Evolutionary conservation across 768 basidiomycete genomes (phyloP), one percentile per base, ranked within the genome.

Genomic region (Daedaleopsis sinensis): DNA sequence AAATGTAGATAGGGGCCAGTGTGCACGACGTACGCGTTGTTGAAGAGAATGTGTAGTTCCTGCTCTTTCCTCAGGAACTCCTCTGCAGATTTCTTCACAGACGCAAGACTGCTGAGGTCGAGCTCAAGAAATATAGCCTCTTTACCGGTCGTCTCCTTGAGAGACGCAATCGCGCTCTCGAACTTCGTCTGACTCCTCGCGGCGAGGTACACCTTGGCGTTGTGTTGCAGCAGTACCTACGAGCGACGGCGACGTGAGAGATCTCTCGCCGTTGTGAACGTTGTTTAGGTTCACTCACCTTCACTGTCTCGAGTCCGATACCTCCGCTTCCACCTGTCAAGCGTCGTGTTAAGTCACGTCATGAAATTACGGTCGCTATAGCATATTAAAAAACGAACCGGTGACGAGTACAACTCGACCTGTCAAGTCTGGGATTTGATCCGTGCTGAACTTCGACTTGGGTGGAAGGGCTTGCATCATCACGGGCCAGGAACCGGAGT

Each of bases 171-270:
- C 0, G 86, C 86, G 4, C 66, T 67, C 4, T 79, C 73, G 0
- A 79, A 76, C 62, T 82, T 88, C 35, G 72, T 71, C 56, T 73
- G 65, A 59, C 68, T 80, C 13, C 89, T 79, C 4, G 77, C 73
- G 0, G 83, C 85, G 46, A 90, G 57, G 67, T 91, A 90, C 0
- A 91, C 88, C 56, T 82, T 88, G 10, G 88, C 88, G 67, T 87
- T 83, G 64, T 84, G 84, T 18, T 67, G 53, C 16, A 90, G 74
- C 3, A 89, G 79, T 2, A 73, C 80, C 82, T 86, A 58, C 7
- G 10, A 16, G 6, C 4, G 3, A 1, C 5, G 19, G 18, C 9
- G 18, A 23, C 5, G 15, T 16, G 44, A 12, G 24, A 18, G 2
- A 43, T 13, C 12, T 13, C 3, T 27, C 24, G 7, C 1, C 42